These are phyloP conservation scores for Trichosanthes truncata DNA, from an alignment of 306 rosid genomes.

Conservation along the genomic window DNA sequence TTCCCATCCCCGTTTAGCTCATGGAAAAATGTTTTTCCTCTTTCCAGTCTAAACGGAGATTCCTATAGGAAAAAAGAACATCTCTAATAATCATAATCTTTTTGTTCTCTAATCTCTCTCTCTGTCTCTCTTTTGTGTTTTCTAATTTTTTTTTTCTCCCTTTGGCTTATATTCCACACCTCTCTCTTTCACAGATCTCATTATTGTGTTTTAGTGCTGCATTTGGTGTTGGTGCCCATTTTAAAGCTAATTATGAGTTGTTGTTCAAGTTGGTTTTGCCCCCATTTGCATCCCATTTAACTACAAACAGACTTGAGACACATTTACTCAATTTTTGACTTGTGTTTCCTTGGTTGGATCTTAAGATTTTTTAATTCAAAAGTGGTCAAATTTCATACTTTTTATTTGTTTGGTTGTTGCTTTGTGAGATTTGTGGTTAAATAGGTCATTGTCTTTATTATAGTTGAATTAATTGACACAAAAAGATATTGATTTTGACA, in stretches of 20 bases:
- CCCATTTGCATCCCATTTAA: neutral
- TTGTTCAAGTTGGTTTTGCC: neutral
- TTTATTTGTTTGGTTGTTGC: neutral
- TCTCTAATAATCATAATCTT: neutral
- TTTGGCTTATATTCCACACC: neutral
- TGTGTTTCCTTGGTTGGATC: neutral
- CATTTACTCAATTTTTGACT: neutral
- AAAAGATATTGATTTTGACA: too few relatives aligned
- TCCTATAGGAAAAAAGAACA: neutral
- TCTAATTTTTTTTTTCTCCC: neutral
- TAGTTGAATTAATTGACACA: too few relatives aligned
- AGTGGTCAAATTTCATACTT: neutral
- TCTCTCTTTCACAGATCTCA: neutral
- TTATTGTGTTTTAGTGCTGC: slow-evolving; percentile 1
- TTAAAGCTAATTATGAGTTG: neutral
- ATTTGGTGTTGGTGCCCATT: neutral
- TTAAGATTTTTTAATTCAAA: neutral
- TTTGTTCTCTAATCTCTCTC: too few relatives aligned
- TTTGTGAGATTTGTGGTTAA: too few relatives aligned
- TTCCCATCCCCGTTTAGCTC: too few relatives aligned
- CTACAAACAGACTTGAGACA: neutral
- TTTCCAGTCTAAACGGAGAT: too few relatives aligned
- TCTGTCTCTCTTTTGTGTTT: neutral
- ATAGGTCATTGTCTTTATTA: too few relatives aligned
- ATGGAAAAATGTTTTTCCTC: too few relatives aligned